Evolutionary conservation across 495 filamentous ascomycete genomes (phyloP).

Genomic region (Cairneyella variabilis): DNA sequence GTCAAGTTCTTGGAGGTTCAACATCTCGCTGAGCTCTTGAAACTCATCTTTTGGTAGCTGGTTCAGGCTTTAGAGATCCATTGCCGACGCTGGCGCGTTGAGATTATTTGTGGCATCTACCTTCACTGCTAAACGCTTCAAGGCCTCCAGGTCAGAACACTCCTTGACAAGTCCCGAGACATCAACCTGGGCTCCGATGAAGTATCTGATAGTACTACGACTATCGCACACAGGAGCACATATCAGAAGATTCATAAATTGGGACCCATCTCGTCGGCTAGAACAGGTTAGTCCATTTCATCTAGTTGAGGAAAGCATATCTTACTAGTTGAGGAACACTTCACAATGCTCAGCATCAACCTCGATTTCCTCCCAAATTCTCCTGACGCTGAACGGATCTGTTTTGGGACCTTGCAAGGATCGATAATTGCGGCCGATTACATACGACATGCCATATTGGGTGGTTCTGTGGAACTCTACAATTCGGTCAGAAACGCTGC

Average conservation of each 20-base stretch:
- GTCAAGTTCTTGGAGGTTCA: conserved; percentile 55
- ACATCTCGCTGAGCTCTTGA: conserved; percentile 57
- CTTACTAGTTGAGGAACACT: conserved; percentile 66
- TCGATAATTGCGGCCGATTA: conserved; percentile 57
- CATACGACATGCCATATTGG: conserved; percentile 56
- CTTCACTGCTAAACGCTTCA: conserved; percentile 38
- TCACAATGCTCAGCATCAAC: conserved; percentile 62
- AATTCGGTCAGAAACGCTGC: background rate
- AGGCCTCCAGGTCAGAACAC: conserved; percentile 52
- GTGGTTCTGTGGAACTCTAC: conserved; percentile 59
- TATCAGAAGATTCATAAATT: conserved; percentile 68
- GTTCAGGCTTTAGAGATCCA: too few relatives aligned
- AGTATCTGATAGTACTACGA: conserved; percentile 53
- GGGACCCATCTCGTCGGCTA: conserved; percentile 54
- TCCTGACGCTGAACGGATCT: conserved; percentile 41
- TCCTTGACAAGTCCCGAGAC: conserved; percentile 56
- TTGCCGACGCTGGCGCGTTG: too few relatives aligned
- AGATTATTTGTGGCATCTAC: conserved; percentile 26
- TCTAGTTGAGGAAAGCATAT: conserved; percentile 58
- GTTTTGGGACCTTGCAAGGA: conserved; percentile 62
- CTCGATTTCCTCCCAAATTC: conserved; percentile 52
- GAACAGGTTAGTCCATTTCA: conserved; percentile 4
- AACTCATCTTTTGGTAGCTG: conserved; percentile 34
- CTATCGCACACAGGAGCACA: conserved; percentile 59
- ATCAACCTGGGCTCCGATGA: conserved; percentile 61